Conservation (phyloP, 768 basidiomycete species). For the Rhodosporidiobolus sp. region DNA sequence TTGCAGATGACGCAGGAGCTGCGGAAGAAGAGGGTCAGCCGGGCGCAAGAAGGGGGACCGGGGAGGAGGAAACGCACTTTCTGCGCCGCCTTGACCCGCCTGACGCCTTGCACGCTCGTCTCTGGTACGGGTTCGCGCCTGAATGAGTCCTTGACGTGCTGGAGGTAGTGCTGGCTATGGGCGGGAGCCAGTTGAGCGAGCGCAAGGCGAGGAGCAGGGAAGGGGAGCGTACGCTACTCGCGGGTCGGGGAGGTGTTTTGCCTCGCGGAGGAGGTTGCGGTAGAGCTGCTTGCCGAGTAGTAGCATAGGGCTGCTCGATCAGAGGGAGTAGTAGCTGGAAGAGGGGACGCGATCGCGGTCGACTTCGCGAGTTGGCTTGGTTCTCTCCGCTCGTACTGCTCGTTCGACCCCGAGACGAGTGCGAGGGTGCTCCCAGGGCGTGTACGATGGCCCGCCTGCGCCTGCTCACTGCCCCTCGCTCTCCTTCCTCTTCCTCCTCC, state of each 20-base stretch:
- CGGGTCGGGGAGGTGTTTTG: slow-evolving; percentile 6
- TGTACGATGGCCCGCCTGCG: neutral
- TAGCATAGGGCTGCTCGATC: neutral
- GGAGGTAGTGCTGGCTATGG: slow-evolving; percentile 18
- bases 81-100: slow-evolving; percentile 14
- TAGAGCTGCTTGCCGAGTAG: slow-evolving; percentile 27
- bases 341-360: neutral
- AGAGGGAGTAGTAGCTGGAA: neutral
- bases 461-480: neutral
- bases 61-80: neutral
- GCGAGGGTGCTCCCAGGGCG: neutral
- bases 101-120: neutral
- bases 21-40: neutral
- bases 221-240: neutral
- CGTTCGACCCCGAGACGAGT: neutral
- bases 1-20: slow-evolving; percentile 32
- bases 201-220: neutral
- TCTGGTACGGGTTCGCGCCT: neutral
- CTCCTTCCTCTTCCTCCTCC: neutral
- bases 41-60: neutral
- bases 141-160: neutral
- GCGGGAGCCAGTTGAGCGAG: neutral
- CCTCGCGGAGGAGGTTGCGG: slow-evolving; percentile 21
- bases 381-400: neutral
- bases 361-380: neutral